Percentiles rank a stretch among this genome's conserved stretches.
Conservation (phyloP, 1,284 basidiomycete species). For the Ustilago cynodontis region DNA sequence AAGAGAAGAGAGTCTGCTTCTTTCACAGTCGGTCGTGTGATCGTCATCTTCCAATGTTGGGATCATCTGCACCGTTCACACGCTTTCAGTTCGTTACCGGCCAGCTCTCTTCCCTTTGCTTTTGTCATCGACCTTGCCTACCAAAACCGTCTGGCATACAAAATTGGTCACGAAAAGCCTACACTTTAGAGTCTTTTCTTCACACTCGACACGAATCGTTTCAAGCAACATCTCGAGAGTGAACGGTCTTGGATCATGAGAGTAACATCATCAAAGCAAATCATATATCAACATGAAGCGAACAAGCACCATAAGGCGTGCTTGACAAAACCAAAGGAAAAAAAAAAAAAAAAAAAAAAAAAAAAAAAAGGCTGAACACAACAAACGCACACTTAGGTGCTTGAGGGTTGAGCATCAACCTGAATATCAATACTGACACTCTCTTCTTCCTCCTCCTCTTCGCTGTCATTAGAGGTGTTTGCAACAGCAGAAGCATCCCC, state of each 20-base stretch:
- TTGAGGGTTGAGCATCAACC: not conserved
- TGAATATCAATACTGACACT: constrained; percentile 40
- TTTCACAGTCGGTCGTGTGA: constrained; percentile 6
- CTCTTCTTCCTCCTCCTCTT: constrained; percentile 22
- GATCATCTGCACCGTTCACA: not conserved
- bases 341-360: not conserved
- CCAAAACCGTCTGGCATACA: no score
- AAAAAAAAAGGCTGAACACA: not conserved
- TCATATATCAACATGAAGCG: not conserved
- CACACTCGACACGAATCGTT: no score
- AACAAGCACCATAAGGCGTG: not conserved
- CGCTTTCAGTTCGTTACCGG: constrained; percentile 8
- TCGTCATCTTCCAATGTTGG: not conserved
- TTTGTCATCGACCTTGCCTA: no score
- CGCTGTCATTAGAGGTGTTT: not conserved
- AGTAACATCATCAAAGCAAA: constrained; percentile 3
- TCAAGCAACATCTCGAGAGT: no score
- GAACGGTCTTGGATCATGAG: not conserved
- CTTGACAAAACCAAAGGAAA: not conserved
- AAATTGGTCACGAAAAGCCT: no score
- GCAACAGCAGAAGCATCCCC: not conserved
- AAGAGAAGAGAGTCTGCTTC: no score
- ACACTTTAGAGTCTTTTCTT: no score
- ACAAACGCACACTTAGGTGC: not conserved
- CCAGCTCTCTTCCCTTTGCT: not conserved